phyloP scores from a whole-genome alignment of 2,329 filamentous ascomycete species.

The Pseudonectria buxi region DNA sequence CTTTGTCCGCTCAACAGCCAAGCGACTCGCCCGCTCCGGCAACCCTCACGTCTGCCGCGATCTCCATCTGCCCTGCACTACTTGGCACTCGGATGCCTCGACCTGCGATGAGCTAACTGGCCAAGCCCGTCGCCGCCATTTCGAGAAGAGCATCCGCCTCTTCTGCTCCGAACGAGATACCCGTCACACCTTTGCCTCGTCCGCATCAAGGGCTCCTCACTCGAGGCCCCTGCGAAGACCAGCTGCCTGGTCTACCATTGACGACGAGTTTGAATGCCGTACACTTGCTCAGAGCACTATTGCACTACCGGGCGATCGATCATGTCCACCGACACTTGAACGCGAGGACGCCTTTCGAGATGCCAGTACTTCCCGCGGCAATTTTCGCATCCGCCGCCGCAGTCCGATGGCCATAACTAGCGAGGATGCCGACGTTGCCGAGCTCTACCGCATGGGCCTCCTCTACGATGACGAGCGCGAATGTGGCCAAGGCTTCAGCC shows the following conservation, averaged over 20 bases:
- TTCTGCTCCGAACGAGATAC: neutral
- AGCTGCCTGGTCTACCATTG: conserved; percentile 1
- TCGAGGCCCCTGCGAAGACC: too few relatives aligned
- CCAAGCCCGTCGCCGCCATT: conserved; percentile 13
- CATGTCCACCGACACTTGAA: conserved; percentile 34
- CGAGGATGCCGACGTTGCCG: conserved; percentile 31
- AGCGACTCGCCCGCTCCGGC: conserved; percentile 20
- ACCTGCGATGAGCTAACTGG: conserved; percentile 12
- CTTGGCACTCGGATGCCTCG: neutral
- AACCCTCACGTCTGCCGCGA: conserved; percentile 15
- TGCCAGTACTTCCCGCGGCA: conserved; percentile 29
- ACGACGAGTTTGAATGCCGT: conserved; percentile 26
- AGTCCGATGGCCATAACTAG: conserved; percentile 7
- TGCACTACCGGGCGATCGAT: conserved; percentile 31
- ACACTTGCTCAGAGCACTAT: conserved; percentile 29
- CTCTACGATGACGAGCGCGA: conserved; percentile 37
- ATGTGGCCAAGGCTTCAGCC: conserved; percentile 27
- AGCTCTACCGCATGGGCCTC: conserved; percentile 39
- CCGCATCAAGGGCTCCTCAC: neutral
- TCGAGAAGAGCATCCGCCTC: conserved; percentile 16
- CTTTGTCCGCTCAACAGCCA: conserved; percentile 26
- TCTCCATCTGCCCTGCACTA: conserved; percentile 16
- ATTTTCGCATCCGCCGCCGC: conserved; percentile 18
- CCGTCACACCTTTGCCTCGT: neutral
- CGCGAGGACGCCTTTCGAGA: conserved; percentile 42